Evolutionary conservation across 345 rosid species (phyloP), one percentile per base, ranked within the genome.

Genomic region (Citrus glauca): DNA sequence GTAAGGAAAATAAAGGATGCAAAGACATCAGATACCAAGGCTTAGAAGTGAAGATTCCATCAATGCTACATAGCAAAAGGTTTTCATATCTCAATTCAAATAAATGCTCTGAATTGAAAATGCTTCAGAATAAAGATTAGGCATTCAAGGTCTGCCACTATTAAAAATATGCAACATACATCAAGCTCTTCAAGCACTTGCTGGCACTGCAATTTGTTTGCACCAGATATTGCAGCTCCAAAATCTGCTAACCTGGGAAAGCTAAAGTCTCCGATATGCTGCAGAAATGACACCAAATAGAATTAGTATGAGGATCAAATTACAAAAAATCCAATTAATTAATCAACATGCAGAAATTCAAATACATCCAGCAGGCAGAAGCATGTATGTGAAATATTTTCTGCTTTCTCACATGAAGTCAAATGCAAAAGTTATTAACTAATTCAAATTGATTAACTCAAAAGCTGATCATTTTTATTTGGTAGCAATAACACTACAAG

Each of bases 181-280:
- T 97, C 99, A 57, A 97, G 87, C 91, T 97, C 99, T 83, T 94
- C 99, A 82, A 97, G 98, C 56, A 94, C 99, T 83, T 87, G 84
- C 87, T 94, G 98, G 82, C 92, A 85, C 73, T 91, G 97, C 81
- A 87, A 84, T 86, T 88, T 97, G 87, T 89, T 92, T 69, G 93
- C 98, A 32, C 98, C 98, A 59, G 97, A 92, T 89, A 97, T 94
- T 19, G 98, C 98, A 67, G 99, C 99, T 74, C 99, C 99, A 82
- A 97, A 97, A 90, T 97, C 99, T 35, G 99, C 98, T 79, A 93
- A 84, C 80, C 93, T 89, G 80, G 97, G 87, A 81, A 90, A 91
- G 81, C 88, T 94, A 83, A 97, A 94, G 80, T 94, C 98, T 64
- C 98, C 99, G 75, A 97, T 85, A 85, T 97, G 98, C 99, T 97